Conservation (phyloP, 805 yeast genomes). For the Komagataella pastoris region DNA sequence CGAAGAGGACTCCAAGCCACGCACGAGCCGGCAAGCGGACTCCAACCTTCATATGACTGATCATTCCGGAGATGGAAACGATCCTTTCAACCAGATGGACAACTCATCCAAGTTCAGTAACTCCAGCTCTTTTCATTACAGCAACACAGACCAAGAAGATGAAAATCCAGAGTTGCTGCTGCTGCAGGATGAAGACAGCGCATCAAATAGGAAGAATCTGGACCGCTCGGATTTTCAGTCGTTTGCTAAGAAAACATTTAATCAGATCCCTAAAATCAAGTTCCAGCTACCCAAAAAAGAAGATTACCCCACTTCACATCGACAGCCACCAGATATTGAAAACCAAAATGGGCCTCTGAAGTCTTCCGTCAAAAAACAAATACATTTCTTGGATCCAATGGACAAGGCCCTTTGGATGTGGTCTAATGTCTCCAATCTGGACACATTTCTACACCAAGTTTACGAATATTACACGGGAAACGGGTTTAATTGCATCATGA, state of each 20-base stretch:
- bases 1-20: slow-evolving; percentile 3
- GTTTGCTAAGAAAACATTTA: slow-evolving; percentile 1
- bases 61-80: neutral
- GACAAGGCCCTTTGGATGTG: slow-evolving; percentile 89
- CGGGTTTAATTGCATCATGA: slow-evolving; percentile 70
- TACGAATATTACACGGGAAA: slow-evolving; percentile 77
- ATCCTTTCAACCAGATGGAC: neutral
- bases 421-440: slow-evolving; percentile 93
- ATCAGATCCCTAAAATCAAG: slow-evolving; percentile 2
- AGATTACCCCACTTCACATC: neutral
- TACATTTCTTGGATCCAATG: slow-evolving; percentile 36
- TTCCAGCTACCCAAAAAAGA: slow-evolving; percentile 3
- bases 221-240: neutral
- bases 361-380: slow-evolving; percentile 14
- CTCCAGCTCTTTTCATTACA: neutral
- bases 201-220: neutral
- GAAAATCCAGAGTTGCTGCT: slow-evolving; percentile 2
- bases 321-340: neutral
- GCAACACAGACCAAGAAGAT: slow-evolving; percentile 1
- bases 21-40: neutral
- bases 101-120: slow-evolving; percentile 1
- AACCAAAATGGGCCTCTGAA: slow-evolving; percentile 4
- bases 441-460: slow-evolving; percentile 69
- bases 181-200: neutral
- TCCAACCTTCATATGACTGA: neutral